These are phyloP conservation scores for Tylopilus vinaceipallidus DNA, from an alignment of 768 basidiomycete species.

Conservation along the genomic window DNA sequence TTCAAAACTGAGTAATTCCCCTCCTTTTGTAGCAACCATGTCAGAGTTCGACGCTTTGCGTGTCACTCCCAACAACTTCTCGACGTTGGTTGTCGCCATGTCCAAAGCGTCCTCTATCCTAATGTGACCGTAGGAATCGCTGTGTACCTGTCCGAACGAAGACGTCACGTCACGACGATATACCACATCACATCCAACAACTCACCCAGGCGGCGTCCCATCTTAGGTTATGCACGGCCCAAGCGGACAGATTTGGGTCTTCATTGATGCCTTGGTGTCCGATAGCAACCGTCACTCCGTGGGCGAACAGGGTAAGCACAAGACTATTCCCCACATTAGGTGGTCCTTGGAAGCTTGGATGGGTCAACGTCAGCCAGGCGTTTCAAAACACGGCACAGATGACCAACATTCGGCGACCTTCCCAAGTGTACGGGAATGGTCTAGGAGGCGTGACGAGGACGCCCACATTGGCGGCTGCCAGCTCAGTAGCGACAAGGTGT, in stretches of 20 bases:
- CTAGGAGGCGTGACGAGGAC: slow-evolving; percentile 66
- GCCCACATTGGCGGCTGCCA: slow-evolving; percentile 58
- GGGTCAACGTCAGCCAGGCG: background rate
- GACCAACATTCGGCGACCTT: slow-evolving; percentile 58
- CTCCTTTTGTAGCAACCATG: slow-evolving; percentile 41
- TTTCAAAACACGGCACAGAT: background rate
- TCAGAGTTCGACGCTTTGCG: slow-evolving; percentile 27
- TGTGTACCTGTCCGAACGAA: slow-evolving; percentile 26
- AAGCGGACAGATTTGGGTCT: slow-evolving; percentile 73
- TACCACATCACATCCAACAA: slow-evolving; percentile 31
- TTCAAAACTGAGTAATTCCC: slow-evolving; percentile 40
- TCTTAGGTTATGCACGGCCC: slow-evolving; percentile 82
- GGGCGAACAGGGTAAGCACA: slow-evolving; percentile 54
- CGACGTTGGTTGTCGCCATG: slow-evolving; percentile 42
- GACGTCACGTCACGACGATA: background rate
- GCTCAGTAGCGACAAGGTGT: slow-evolving; percentile 41
- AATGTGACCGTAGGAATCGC: slow-evolving; percentile 41
- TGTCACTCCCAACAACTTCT: slow-evolving; percentile 40
- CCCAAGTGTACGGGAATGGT: slow-evolving; percentile 67
- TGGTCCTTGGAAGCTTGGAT: slow-evolving; percentile 59
- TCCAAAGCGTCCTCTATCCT: slow-evolving; percentile 37
- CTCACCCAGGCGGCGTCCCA: slow-evolving; percentile 94
- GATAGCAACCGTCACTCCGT: slow-evolving; percentile 64
- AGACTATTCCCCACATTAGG: slow-evolving; percentile 67
- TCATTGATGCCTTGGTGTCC: slow-evolving; percentile 43